Evolutionary conservation across 1,284 basidiomycete species (phyloP).

Genomic region (Ganoderma leucocontextum): DNA sequence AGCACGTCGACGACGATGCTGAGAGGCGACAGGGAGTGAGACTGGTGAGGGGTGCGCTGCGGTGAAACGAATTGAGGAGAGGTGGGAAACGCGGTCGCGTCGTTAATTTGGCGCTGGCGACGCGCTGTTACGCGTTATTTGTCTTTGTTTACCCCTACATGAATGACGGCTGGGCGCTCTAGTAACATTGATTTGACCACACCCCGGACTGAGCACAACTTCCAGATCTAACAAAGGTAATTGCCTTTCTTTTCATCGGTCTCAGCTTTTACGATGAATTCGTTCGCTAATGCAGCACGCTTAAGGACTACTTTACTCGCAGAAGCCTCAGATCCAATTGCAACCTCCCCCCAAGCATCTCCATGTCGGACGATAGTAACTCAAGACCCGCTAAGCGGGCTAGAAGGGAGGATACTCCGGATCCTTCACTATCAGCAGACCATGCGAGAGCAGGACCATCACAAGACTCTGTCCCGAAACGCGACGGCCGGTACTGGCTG

Average conservation of each 20-base stretch:
- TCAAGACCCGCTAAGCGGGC: background rate
- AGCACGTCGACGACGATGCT: background rate
- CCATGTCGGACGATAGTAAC: background rate
- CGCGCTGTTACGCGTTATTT: slow-evolving; percentile 15
- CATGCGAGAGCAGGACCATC: background rate
- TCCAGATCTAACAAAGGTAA: no score
- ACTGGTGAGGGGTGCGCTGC: background rate
- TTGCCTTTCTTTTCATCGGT: no score
- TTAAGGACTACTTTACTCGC: background rate
- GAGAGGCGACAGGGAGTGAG: background rate
- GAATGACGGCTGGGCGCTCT: no score
- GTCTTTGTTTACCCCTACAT: background rate
- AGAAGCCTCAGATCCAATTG: background rate
- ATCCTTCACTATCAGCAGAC: no score
- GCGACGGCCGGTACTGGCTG: background rate
- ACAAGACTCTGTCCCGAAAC: background rate
- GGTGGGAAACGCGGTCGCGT: slow-evolving; percentile 7
- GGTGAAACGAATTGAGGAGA: background rate
- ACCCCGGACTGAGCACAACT: no score
- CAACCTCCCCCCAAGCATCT: background rate
- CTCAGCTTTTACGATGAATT: no score
- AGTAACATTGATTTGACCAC: no score
- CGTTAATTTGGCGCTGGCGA: background rate
- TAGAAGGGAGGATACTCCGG: background rate
- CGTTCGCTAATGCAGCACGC: no score